Evolutionary conservation across 768 basidiomycete genomes (phyloP).

Genomic region (Xerocomus potaroensis): DNA sequence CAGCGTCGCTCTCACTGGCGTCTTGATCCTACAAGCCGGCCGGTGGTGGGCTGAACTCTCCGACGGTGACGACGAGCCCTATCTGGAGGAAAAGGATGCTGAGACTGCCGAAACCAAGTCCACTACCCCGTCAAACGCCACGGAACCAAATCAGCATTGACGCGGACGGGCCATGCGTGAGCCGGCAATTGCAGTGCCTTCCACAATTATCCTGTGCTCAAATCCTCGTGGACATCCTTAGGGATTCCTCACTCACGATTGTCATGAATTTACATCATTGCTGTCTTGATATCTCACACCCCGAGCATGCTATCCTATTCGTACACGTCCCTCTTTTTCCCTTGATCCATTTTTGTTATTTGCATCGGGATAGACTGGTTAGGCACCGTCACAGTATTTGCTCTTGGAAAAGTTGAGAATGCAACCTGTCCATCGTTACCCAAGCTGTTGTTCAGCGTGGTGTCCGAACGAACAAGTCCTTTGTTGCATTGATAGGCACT

Average conservation of each 20-base stretch:
- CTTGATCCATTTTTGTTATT: conserved; percentile 1
- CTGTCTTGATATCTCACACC: conserved; percentile 26
- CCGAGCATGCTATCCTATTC: conserved; percentile 18
- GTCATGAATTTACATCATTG: conserved; percentile 22
- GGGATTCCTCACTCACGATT: conserved; percentile 11
- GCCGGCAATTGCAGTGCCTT: not conserved
- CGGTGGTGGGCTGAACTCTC: conserved; percentile 81
- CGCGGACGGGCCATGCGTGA: not conserved
- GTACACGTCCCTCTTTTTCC: not conserved
- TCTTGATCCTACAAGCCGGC: conserved; percentile 77
- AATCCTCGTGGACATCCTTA: conserved; percentile 5
- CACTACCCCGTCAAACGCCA: not conserved
- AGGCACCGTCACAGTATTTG: conserved; percentile 1
- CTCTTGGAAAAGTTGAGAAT: conserved; percentile 3
- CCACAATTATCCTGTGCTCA: conserved; percentile 4
- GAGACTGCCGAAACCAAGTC: conserved; percentile 14
- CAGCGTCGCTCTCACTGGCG: conserved; percentile 85
- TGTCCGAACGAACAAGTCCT: too few relatives aligned
- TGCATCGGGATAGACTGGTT: conserved; percentile 5
- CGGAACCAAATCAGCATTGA: conserved; percentile 10
- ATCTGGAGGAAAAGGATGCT: conserved; percentile 27
- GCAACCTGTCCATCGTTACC: conserved; percentile 12
- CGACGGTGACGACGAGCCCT: conserved; percentile 52
- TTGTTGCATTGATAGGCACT: too few relatives aligned
- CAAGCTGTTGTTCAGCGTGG: too few relatives aligned